Percentiles rank a stretch among this genome's conserved stretches.
These are phyloP conservation scores for Tricholoma flavovirens DNA, from an alignment of 768 basidiomycete genomes.

Conservation along the genomic window DNA sequence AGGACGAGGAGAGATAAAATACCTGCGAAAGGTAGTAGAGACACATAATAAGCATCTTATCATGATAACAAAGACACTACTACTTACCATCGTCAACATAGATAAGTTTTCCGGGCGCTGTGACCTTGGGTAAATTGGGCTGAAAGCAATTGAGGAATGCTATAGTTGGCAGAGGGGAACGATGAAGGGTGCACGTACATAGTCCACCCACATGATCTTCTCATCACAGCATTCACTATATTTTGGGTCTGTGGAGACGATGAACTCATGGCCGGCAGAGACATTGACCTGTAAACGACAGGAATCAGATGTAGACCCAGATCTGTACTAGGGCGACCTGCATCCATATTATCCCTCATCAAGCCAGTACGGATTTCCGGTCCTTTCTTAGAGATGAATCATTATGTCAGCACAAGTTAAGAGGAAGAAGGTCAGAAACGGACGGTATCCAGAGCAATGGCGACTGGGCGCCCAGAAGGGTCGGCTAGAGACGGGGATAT, in stretches of 20 bases:
- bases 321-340: slow-evolving; percentile 34
- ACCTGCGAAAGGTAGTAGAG: slow-evolving; percentile 31
- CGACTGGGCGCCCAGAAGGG: slow-evolving; percentile 81
- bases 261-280: slow-evolving; percentile 90
- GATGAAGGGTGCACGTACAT: slow-evolving; percentile 47
- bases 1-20: slow-evolving; percentile 92
- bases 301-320: neutral
- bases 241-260: slow-evolving; percentile 76
- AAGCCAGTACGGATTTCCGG: slow-evolving; percentile 98
- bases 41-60: neutral
- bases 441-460: slow-evolving; percentile 96
- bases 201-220: slow-evolving; percentile 89
- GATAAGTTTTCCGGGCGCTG: slow-evolving; percentile 93
- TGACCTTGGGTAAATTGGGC: slow-evolving; percentile 93
- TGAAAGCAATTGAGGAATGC: slow-evolving; percentile 23
- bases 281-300: slow-evolving; percentile 60
- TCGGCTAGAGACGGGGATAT: slow-evolving; percentile 38
- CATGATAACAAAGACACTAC: neutral
- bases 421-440: slow-evolving; percentile 23
- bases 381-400: slow-evolving; percentile 67
- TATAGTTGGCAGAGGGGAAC: neutral
- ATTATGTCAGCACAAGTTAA: slow-evolving; percentile 7
- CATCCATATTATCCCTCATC: slow-evolving; percentile 83
- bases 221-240: slow-evolving; percentile 76
- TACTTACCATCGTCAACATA: slow-evolving; percentile 89